Evolutionary conservation across 2,329 filamentous ascomycete genomes (phyloP).

Genomic region (Thermochaetoides dissita): DNA sequence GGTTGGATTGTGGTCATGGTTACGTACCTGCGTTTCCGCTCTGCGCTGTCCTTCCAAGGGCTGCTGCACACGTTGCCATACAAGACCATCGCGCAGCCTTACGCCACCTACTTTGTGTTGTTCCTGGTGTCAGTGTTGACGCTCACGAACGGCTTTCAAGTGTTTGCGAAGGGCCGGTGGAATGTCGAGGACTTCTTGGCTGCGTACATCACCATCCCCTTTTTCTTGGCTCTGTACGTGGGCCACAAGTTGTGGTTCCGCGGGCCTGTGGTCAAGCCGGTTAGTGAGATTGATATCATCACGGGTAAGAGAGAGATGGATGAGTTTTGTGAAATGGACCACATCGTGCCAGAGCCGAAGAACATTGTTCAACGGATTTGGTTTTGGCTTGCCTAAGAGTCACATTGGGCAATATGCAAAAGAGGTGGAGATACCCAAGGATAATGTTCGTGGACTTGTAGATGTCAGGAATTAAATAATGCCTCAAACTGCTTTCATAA

Average conservation of each 20-base stretch:
- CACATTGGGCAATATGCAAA: not conserved
- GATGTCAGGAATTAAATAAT: not conserved
- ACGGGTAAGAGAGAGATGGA: constrained; percentile 51
- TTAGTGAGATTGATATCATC: constrained; percentile 38
- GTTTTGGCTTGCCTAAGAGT: constrained; percentile 38
- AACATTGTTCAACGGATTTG: constrained; percentile 39
- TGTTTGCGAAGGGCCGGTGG: constrained; percentile 57
- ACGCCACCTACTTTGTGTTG: constrained; percentile 48
- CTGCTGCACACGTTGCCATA: constrained; percentile 38
- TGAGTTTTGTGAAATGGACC: constrained; percentile 36
- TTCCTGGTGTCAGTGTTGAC: constrained; percentile 46
- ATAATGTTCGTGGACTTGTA: not conserved
- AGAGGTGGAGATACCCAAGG: too few relatives aligned
- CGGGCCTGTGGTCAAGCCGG: constrained; percentile 28
- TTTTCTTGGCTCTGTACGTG: constrained; percentile 45
- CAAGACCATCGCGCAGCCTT: constrained; percentile 42
- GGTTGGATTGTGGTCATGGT: constrained; percentile 46
- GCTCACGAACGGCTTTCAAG: constrained; percentile 61
- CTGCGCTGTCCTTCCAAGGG: constrained; percentile 38
- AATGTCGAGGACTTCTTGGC: constrained; percentile 49
- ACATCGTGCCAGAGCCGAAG: constrained; percentile 28
- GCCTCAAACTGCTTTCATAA: too few relatives aligned
- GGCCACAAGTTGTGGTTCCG: constrained; percentile 42
- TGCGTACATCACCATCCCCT: constrained; percentile 48
- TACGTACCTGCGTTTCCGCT: constrained; percentile 45